Percentiles rank a stretch among this genome's conserved stretches.
phyloP scores from a whole-genome alignment of 1,284 basidiomycete species.

The Macrocystidia cucumis region DNA sequence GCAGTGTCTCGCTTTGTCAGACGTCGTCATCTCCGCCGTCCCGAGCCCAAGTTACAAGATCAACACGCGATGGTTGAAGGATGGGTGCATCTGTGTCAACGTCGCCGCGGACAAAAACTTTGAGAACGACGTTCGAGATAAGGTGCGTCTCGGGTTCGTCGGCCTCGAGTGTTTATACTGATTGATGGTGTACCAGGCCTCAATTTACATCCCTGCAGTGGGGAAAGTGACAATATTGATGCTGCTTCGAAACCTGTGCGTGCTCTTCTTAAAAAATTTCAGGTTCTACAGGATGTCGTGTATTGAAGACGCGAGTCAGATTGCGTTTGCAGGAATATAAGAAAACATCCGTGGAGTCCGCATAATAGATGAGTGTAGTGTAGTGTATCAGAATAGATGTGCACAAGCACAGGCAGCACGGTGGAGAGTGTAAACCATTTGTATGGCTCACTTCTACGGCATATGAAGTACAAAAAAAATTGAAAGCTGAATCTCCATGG shows the following conservation, averaged over 20 bases:
- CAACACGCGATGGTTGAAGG: conserved; percentile 83
- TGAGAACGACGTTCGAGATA: conserved; percentile 86
- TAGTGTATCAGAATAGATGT: conserved; percentile 13
- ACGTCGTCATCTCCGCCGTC: conserved; percentile 90
- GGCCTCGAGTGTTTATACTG: background rate
- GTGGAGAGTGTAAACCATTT: too few relatives aligned
- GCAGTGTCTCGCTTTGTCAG: conserved; percentile 74
- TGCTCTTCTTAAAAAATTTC: conserved; percentile 10
- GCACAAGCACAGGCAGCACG: background rate
- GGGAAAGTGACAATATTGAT: conserved; percentile 97
- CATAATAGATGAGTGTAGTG: conserved; percentile 22
- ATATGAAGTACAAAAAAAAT: conserved; percentile 2
- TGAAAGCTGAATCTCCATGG: too few relatives aligned
- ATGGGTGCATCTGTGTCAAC: conserved; percentile 90
- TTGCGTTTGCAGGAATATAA: conserved; percentile 67
- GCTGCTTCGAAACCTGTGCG: conserved; percentile 89
- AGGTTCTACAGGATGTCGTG: conserved; percentile 3
- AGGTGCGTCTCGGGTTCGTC: conserved; percentile 41
- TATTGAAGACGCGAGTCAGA: too few relatives aligned
- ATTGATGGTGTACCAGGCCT: conserved; percentile 49
- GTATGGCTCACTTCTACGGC: too few relatives aligned
- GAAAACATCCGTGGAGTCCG: conserved; percentile 29
- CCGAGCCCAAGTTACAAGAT: conserved; percentile 86
- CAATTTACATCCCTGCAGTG: conserved; percentile 88
- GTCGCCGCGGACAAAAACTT: conserved; percentile 97